Conservation (phyloP, 441 rosid genomes). For the Arabidopsis lyrata region DNA sequence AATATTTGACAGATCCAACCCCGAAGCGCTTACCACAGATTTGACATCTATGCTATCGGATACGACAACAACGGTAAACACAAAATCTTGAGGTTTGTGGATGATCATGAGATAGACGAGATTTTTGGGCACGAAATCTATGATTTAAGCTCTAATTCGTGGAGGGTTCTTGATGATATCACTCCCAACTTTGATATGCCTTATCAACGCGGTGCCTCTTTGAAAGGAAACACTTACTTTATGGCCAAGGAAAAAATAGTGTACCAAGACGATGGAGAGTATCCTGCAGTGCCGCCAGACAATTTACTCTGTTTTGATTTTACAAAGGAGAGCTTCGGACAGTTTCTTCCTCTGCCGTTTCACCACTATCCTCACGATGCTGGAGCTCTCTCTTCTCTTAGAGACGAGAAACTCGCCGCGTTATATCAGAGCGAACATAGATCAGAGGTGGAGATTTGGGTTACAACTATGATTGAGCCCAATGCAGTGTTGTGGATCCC, state of each 20-base stretch:
- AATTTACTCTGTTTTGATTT: background rate
- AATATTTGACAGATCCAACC: too few relatives aligned
- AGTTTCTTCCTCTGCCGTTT: background rate
- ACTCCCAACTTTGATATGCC: background rate
- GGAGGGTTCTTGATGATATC: constrained; percentile 1
- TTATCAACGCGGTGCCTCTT: background rate
- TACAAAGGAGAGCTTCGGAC: constrained; percentile 6
- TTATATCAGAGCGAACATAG: background rate
- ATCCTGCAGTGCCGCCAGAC: too few relatives aligned
- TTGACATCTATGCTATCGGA: background rate
- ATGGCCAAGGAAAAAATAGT: background rate
- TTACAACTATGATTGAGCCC: constrained; percentile 3
- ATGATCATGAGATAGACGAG: background rate
- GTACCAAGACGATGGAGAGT: background rate
- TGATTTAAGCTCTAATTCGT: background rate
- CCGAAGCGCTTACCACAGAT: background rate
- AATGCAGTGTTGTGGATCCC: background rate
- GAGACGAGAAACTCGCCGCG: background rate
- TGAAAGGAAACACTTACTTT: constrained; percentile 12
- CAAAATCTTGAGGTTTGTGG: constrained; percentile 3
- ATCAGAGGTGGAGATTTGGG: background rate
- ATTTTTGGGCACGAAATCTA: background rate
- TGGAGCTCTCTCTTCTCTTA: background rate
- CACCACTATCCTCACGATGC: background rate
- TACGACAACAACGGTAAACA: background rate